Evolutionary conservation across 306 rosid genomes (phyloP).

Genomic region (Arachis hypogaea): DNA sequence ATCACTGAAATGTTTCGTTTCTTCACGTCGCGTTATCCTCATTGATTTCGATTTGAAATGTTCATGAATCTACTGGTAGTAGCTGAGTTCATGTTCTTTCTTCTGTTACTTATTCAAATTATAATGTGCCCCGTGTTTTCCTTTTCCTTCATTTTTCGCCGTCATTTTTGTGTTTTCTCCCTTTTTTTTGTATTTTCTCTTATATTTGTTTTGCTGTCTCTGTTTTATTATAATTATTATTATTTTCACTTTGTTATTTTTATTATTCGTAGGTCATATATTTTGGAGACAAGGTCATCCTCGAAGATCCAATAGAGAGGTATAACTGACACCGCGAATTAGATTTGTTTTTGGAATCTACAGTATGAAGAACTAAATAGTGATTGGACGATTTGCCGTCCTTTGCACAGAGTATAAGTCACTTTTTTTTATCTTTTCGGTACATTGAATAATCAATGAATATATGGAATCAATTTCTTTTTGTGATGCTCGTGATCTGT

Average conservation of each 20-base stretch:
- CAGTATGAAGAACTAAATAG: constrained; percentile 23
- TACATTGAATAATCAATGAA: too few relatives aligned
- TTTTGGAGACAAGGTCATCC: constrained; percentile 89
- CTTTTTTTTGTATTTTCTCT: constrained; percentile 6
- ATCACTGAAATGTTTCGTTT: not conserved
- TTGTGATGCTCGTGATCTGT: constrained; percentile 1
- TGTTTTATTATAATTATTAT: too few relatives aligned
- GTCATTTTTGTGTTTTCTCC: not conserved
- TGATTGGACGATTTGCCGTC: constrained; percentile 11
- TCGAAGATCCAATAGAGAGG: constrained; percentile 93
- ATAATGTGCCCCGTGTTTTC: not conserved
- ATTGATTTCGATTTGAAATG: constrained; percentile 37
- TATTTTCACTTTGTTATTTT: constrained; percentile 15
- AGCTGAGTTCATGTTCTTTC: constrained; percentile 7
- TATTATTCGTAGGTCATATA: constrained; percentile 55
- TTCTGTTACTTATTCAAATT: not conserved
- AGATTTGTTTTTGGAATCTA: constrained; percentile 31
- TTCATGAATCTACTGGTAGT: constrained; percentile 9
- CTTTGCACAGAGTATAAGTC: not conserved
- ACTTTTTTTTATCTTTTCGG: not conserved
- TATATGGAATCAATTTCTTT: not conserved
- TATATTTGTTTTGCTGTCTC: constrained; percentile 22
- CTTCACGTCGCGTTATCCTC: constrained; percentile 2
- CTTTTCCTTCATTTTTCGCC: not conserved
- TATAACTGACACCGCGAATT: constrained; percentile 36